Evolutionary conservation across 2,329 filamentous ascomycete species (phyloP).

Genomic region (Hymenoscyphus infarciens): DNA sequence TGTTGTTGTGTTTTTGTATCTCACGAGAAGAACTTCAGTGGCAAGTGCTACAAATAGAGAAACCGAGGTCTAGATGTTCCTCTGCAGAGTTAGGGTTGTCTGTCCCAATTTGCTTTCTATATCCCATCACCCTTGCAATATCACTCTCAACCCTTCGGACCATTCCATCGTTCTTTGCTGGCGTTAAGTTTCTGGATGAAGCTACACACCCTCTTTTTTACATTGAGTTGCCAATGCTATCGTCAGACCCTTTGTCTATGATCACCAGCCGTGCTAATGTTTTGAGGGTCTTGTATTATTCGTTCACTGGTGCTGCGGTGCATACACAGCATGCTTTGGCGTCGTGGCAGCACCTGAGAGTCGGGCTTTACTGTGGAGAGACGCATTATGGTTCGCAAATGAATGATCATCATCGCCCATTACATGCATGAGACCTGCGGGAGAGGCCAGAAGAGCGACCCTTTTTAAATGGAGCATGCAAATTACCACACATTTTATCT

Average conservation of each 20-base stretch:
- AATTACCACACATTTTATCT: constrained; percentile 13
- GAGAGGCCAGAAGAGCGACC: constrained; percentile 13
- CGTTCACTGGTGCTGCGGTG: constrained; percentile 24
- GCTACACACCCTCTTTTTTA: constrained; percentile 9
- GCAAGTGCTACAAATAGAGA: constrained; percentile 2
- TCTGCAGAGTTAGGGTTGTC: constrained; percentile 2
- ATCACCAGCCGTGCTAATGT: constrained; percentile 27
- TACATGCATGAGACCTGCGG: constrained; percentile 26
- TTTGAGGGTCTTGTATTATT: constrained; percentile 25
- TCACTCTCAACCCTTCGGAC: background rate
- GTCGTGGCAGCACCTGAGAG: constrained; percentile 29
- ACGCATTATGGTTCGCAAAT: constrained; percentile 24
- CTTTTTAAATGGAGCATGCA: constrained; percentile 20
- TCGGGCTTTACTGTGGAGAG: constrained; percentile 16
- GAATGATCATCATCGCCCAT: constrained; percentile 1
- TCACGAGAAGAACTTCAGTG: background rate
- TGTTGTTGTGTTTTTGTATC: background rate
- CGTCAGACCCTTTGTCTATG: constrained; percentile 6
- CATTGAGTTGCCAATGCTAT: constrained; percentile 7
- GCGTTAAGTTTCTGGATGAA: constrained; percentile 7
- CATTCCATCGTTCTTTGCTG: constrained; percentile 3
- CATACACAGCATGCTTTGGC: constrained; percentile 29
- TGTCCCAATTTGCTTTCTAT: background rate
- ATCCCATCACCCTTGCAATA: background rate
- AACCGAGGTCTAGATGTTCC: constrained; percentile 1